phyloP scores from a whole-genome alignment of 2,329 filamentous ascomycete genomes.

The Sarocladium kiliense region DNA sequence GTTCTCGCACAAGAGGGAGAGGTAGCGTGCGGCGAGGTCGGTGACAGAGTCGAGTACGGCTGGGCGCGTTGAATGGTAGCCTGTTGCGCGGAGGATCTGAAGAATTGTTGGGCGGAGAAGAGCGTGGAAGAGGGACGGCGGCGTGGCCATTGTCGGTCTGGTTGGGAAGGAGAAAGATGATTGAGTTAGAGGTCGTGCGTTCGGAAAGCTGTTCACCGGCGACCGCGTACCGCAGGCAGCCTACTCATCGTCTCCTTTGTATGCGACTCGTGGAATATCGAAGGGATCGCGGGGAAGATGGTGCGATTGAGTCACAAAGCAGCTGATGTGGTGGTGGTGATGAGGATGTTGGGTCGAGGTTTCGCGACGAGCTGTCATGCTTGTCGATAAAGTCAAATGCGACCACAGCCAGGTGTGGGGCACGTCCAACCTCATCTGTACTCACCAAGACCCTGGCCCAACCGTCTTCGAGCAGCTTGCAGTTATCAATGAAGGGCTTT shows the following conservation, averaged over 20 bases:
- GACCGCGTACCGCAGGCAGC: neutral
- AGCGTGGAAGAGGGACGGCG: slow-evolving; percentile 56
- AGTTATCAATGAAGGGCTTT: no score
- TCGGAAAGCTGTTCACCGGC: neutral
- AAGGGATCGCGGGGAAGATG: neutral
- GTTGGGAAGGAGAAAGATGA: neutral
- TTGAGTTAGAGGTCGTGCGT: neutral
- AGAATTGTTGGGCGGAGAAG: slow-evolving; percentile 82
- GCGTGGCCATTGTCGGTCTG: slow-evolving; percentile 36
- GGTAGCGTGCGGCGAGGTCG: slow-evolving; percentile 78
- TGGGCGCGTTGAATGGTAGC: slow-evolving; percentile 78
- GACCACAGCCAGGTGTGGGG: neutral
- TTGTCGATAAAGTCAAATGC: neutral
- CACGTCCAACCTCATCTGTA: neutral
- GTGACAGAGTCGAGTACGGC: slow-evolving; percentile 84
- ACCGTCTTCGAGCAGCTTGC: no score
- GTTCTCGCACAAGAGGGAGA: slow-evolving; percentile 66
- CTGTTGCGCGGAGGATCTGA: slow-evolving; percentile 85
- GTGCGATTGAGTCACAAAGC: no score
- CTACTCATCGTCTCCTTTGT: neutral
- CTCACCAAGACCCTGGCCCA: no score
- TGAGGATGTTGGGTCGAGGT: neutral
- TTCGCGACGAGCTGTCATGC: neutral
- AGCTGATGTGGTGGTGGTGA: no score
- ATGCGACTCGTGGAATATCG: neutral